Evolutionary conservation across 768 basidiomycete genomes (phyloP), one percentile per base, ranked within the genome.

Genomic region (Pleurotus giganteus): DNA sequence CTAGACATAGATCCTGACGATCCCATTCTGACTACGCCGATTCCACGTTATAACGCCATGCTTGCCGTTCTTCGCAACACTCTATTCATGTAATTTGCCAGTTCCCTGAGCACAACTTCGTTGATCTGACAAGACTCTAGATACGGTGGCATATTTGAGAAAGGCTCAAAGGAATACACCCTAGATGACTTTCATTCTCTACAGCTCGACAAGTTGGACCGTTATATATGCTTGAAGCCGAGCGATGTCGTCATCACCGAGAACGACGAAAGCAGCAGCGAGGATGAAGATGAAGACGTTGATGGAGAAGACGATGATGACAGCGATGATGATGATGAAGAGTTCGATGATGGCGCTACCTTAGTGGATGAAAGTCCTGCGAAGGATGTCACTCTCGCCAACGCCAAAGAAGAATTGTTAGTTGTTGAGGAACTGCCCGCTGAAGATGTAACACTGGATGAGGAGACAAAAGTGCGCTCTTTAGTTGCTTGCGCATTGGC

Each of bases 131-230:
- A 3, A 17, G 24, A 12, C 21, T 28, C 2, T 56, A 90, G 91
- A 53, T 95, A 95, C 62, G 92, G 94, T 8, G 93, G 94, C 0
- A 95, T 95, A 15, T 88, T 84, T 60, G 94, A 96, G 68, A 78
- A 82, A 13, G 88, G 91, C 0, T 77, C 88, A 11, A 80, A 83
- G 21, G 94, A 97, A 68, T 94, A 89, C 60, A 95, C 93, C 0
- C 74, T 97, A 4, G 92, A 94, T 63, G 94, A 96, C 62, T 97
- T 95, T 63, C 76, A 93, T 68, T 75, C 81, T 1, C 69, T 97
- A 9, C 81, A 85, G 55, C 75, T 97, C 17, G 92, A 94, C 63
- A 95, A 95, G 67, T 72, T 95, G 69, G 94, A 95, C 36, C 71
- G 78, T 8, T 95, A 82, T 63, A 66, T 75, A 1, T 93, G 91